Base-by-base conservation (phyloP, 805 yeast species). In the Sugiyamaella marilandica region DNA sequence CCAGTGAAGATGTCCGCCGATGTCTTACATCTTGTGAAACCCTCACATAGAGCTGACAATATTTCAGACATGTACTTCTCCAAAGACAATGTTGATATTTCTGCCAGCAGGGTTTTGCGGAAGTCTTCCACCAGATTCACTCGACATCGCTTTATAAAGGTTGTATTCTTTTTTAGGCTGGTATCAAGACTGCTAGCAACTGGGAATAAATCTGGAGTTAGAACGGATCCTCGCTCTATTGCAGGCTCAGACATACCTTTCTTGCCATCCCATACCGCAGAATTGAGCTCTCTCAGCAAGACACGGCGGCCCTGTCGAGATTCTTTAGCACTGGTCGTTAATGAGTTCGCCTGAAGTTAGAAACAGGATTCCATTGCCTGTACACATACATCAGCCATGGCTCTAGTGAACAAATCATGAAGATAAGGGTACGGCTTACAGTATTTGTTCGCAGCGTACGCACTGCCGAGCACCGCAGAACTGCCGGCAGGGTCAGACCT, bases 21-120 rank as follows among this genome's bases (percentile, higher is more conserved):
- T 51, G 81, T 80, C 8, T 73, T 69, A 5, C 80, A 74, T 57
- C 74, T 79, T 11, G 73, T 51, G 8, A 87, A 62, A 0, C 86
- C 85, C 55, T 89, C 96, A 47, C 77, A 72, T 0, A 83, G 66
- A 0, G 89, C 81, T 2, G 80, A 69, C 2, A 81, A 71, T 13
- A 89, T 70, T 67, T 90, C 97, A 4, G 84, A 75, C 9, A 87
- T 67, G 66, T 87, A 90, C 63, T 87, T 88, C 51, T 80, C 87
- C 47, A 91, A 70, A 1, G 91, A 80, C 3, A 85, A 69, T 9
- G 82, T 73, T 2, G 70, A 62, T 41, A 90, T 74, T 53, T 88
- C 96, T 50, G 80, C 78, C 36, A 87, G 54, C 1, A 86, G 67
- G 7, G 75, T 64, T 1, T 64, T 59, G 52, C 67, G 67, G 37